Percentiles rank a stretch among this genome's conserved stretches.
Conservation (phyloP, 2,329 filamentous ascomycete genomes). For the Aspergillus felis region DNA sequence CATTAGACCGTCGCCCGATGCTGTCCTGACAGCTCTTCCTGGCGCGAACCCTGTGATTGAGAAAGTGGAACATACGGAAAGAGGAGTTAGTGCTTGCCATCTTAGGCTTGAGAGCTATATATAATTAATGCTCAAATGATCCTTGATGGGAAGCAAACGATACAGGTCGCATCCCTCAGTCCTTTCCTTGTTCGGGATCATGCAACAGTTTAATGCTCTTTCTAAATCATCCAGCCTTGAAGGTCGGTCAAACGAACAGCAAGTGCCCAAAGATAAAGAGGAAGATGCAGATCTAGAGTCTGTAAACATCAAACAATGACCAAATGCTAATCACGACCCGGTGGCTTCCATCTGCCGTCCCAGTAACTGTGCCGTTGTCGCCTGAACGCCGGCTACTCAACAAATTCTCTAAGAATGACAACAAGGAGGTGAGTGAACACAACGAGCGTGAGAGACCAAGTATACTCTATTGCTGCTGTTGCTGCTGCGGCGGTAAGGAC, state of each 20-base stretch:
- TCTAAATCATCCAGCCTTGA: background rate
- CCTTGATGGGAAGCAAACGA: background rate
- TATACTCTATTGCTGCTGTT: background rate
- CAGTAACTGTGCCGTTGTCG: background rate
- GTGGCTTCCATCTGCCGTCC: background rate
- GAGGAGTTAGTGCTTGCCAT: background rate
- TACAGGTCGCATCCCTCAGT: background rate
- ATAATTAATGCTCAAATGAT: background rate
- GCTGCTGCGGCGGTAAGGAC: constrained; percentile 14
- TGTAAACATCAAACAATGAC: background rate
- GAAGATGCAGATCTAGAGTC: background rate
- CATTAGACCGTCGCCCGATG: background rate
- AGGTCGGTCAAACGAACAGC: background rate
- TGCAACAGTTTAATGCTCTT: background rate
- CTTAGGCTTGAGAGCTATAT: background rate
- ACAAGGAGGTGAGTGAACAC: background rate
- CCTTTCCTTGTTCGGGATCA: background rate
- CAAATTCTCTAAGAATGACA: background rate
- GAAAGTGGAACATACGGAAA: background rate
- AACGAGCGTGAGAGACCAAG: background rate
- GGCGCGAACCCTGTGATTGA: background rate
- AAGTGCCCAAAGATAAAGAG: background rate
- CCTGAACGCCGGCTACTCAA: background rate
- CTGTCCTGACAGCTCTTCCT: too few relatives aligned
- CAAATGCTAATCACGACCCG: background rate